Conservation (phyloP, 208 protist species). For the Tritrichomonas foetus region DNA sequence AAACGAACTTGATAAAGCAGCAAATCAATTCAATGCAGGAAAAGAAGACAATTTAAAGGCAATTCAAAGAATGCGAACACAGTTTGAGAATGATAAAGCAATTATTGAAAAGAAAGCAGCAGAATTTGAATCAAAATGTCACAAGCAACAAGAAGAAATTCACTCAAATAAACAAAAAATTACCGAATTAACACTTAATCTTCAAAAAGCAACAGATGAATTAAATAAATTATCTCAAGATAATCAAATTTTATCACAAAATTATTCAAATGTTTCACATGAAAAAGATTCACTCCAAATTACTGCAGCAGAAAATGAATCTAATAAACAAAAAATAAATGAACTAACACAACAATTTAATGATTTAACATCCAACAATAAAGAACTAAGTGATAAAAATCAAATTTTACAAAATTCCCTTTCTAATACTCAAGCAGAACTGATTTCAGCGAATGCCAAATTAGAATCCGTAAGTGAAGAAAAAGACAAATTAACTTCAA, state of each 20-base stretch:
- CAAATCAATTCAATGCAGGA: neutral
- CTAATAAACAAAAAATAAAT: neutral
- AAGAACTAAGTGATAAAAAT: neutral
- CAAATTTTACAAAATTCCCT: neutral
- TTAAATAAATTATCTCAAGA: neutral
- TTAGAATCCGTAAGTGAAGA: neutral
- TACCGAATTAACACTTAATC: neutral
- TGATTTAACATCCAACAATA: neutral
- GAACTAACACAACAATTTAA: neutral
- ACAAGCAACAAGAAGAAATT: neutral
- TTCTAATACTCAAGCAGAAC: neutral
- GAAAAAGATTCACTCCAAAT: neutral
- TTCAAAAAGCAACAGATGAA: neutral
- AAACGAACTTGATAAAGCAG: neutral
- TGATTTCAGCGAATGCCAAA: neutral
- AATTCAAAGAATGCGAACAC: neutral
- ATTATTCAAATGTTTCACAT: neutral
- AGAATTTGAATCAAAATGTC: no score
- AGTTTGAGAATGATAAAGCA: neutral
- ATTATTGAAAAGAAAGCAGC: neutral
- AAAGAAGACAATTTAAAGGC: neutral
- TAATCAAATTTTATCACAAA: neutral
- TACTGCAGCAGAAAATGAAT: neutral
- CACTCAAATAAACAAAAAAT: neutral
- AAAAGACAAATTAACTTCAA: neutral